Base-by-base conservation (phyloP, 2,329 filamentous ascomycete species). In the Pyrenochaeta sp. region DNA sequence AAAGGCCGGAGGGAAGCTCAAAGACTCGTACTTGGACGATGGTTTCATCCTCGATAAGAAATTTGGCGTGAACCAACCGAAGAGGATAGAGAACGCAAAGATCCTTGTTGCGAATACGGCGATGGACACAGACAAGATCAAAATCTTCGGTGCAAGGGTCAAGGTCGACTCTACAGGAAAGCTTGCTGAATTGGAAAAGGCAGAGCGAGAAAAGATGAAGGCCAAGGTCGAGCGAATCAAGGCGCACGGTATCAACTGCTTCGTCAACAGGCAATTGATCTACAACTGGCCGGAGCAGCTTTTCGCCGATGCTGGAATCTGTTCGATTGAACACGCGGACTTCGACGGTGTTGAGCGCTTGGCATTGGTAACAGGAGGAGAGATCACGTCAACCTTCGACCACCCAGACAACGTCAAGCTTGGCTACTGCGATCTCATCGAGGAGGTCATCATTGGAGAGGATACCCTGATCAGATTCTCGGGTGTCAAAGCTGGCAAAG, bases 211-310 rank as follows among this genome's bases (percentile, higher is more conserved):
- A 65, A 97, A 97, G 86, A 99, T 99, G 94, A 95, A 92, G 81
- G 88, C 89, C 57, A 99, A 99, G 83, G 94, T 99, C 31, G 94
- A 99, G 54, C 93, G 90, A 75, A 99, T 99, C 79, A 99, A 97
- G 83, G 83, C 90, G 32, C 94, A 99, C 68, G 94, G 94, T 47
- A 96, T 99, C 78, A 99, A 99, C 83, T 97, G 94, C 81, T 99
- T 99, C 75, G 96, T 99, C 74, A 99, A 99, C 83, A 83, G 94
- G 61, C 94, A 99, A 74, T 85, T 99, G 54, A 99, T 99, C 77
- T 99, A 99, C 82, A 99, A 99, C 81, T 99, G 94, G 94, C 94
- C 94, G 5, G 94, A 99, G 76, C 94, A 99, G 77, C 87, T 99
- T 32, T 99, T 99, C 69, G 91, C 93, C 23, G 94, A 99, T 72